Evolutionary conservation across 1,284 basidiomycete species (phyloP).

Genomic region (Clitocybe nebularis): DNA sequence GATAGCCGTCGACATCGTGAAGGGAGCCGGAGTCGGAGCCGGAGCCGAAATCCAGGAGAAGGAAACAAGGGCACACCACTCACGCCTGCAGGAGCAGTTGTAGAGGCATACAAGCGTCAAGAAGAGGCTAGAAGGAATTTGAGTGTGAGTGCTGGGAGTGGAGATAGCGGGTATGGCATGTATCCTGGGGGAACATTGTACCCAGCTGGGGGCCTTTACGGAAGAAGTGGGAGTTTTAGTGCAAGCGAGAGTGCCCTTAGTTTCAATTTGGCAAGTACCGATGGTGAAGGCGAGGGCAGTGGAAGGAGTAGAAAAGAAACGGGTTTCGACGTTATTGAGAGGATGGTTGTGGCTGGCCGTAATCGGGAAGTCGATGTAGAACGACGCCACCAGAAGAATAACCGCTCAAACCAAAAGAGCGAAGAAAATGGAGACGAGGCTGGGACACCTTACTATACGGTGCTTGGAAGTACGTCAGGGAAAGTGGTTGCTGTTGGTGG

Average conservation of each 20-base stretch:
- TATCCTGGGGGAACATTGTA: too few relatives aligned
- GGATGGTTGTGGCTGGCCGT: conserved; percentile 7
- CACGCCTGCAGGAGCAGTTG: conserved; percentile 57
- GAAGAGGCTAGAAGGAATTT: conserved; percentile 14
- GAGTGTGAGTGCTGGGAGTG: conserved; percentile 6
- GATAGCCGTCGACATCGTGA: too few relatives aligned
- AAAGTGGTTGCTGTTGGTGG: conserved; percentile 41
- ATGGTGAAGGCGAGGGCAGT: neutral
- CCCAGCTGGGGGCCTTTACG: neutral
- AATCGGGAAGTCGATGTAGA: too few relatives aligned
- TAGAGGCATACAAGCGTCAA: conserved; percentile 56
- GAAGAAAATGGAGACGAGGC: conserved; percentile 12
- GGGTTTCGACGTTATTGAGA: conserved; percentile 10
- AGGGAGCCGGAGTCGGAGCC: too few relatives aligned
- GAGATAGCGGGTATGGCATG: neutral
- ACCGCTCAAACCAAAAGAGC: neutral
- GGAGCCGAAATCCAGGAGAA: too few relatives aligned
- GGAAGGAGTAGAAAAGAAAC: conserved; percentile 1
- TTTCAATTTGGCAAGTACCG: neutral
- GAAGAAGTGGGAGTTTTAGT: neutral
- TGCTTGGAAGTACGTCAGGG: conserved; percentile 44
- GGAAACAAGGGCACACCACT: too few relatives aligned
- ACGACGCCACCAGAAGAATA: neutral
- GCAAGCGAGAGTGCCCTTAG: neutral
- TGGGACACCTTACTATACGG: conserved; percentile 46